Percentiles rank a stretch among this genome's conserved stretches.
Evolutionary conservation across 345 rosid genomes (phyloP).

Genomic region (Hirschfeldia incana): DNA sequence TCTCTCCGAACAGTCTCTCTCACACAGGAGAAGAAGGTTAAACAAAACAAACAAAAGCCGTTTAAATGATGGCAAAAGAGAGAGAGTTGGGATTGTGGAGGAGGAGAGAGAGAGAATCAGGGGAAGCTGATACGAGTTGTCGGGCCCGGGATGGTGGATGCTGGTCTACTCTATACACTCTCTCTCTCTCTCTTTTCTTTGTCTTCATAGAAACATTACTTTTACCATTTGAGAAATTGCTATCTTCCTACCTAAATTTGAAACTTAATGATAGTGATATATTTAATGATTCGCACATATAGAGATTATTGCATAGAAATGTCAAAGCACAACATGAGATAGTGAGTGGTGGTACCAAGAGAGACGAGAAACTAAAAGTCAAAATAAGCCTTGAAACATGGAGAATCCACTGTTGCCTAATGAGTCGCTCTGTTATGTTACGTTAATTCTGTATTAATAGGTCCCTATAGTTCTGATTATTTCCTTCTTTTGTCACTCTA

Average conservation of each 20-base stretch:
- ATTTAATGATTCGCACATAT: neutral
- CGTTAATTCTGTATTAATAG: neutral
- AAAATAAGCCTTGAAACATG: conserved; percentile 19
- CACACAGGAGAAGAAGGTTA: neutral
- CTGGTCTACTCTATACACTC: conserved; percentile 23
- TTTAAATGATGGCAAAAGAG: conserved; percentile 21
- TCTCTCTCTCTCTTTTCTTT: neutral
- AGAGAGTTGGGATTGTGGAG: neutral
- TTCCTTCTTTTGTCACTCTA: neutral
- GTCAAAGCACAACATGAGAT: conserved; percentile 31
- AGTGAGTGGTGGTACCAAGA: conserved; percentile 4
- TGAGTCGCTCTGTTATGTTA: neutral
- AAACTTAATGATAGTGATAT: neutral
- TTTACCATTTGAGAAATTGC: conserved; percentile 1
- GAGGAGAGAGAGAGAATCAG: conserved; percentile 23
- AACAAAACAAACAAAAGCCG: neutral
- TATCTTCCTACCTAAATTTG: too few relatives aligned
- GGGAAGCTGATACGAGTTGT: conserved; percentile 40
- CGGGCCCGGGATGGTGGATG: conserved; percentile 35
- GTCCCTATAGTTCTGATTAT: conserved; percentile 11
- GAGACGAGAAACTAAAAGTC: neutral
- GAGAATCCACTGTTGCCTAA: conserved; percentile 24
- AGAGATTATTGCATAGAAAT: conserved; percentile 12
- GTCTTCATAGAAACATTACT: conserved; percentile 1
- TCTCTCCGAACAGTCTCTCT: conserved; percentile 20